Base-by-base conservation (phyloP, 2,329 filamentous ascomycete species). In the Cladosporium sp. region DNA sequence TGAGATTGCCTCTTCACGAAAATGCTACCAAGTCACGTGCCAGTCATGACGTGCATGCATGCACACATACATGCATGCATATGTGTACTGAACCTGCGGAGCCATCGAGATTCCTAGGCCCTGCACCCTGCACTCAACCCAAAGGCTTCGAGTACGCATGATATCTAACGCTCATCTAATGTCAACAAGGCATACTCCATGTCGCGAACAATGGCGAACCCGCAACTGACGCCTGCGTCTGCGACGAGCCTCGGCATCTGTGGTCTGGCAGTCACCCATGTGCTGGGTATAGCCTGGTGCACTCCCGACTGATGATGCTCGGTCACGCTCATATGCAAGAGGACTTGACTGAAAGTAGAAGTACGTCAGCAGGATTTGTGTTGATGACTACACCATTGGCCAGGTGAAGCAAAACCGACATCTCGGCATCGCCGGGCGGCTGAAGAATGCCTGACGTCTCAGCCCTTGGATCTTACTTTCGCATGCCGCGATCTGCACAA, bases 1-100 rank as follows among this genome's bases (percentile, higher is more conserved):
- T 55, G 40, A 55, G 52, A 28, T 32, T 36, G 28, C 52, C 25
- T 34, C 39, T 25, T 55, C 52, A 25, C 52, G 52, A 55, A 47
- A 55, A 28, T 28, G 36, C 40, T 40, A 47, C 52, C 52, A 55
- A 24, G 28, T 55, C 52, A 55, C 39, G 40, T 55, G 52, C 19
- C 13, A 4, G 17, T 36, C 13, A 45, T 25, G 42, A 45, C 42
- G 39, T 22, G 10, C 17, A 15, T 39, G 12, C 19, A 3, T 25
- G 22, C 24, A 22, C 9, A 44, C 12, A 13, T 17, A 24, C 37
- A 20, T 20, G 37, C 20, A 19, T 17, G 42, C 24, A 4, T 13
- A 6, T 24, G 39, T 40, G 39, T 13, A n/a, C n/a, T n/a, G n/a
- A n/a, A n/a, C n/a, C n/a, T n/a, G n/a, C n/a, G n/a, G n/a, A n/a